Base-by-base conservation (phyloP, 2,329 filamentous ascomycete genomes). In the Beauveria scarabaeidicola region DNA sequence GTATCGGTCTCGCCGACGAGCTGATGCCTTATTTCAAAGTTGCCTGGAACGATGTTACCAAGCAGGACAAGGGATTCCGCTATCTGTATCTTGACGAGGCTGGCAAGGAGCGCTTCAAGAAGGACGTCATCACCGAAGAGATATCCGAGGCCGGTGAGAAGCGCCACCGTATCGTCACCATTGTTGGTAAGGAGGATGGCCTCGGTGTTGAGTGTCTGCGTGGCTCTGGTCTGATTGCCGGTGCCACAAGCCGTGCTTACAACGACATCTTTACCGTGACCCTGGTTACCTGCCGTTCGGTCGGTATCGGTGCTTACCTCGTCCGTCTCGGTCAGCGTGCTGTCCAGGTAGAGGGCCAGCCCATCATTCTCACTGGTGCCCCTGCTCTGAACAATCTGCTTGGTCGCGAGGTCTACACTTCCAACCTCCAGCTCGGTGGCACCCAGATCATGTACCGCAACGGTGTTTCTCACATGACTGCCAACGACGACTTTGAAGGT, bases 391-490 rank as follows among this genome's bases (percentile, higher is more conserved):
- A 99, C 85, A 99, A 97, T 79, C 82, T 99, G 69, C 86, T 99
- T 62, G 94, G 94, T 69, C 91, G 95, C 67, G 94, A 99, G 76
- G 93, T 99, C 32, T 99, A 99, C 80, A 97, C 94, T 25, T 97
- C 94, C 62, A 99, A 99, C 83, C 78, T 99, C 71, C 94, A 99
- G 81, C 90, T 99, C 65, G 94, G 94, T 86, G 94, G 94, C 68
- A 99, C 94, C n/a, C 94, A 99, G 77, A 99, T 99, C 83, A 99
- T 99, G 94, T 97, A 99, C 85, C 92, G 90, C 79, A 99, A 99
- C 74, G 94, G 94, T 85, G 94, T 99, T 46, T 97, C 94, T 23
- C 94, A 99, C 80, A 93, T 97, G 90, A 97, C 93, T 66, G 94
- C 94, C 69, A 89, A 88, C 67, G 93, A 99, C 70, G 94, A 99